Percentiles rank a stretch among this genome's conserved stretches.
phyloP scores from a whole-genome alignment of 1,139 yeast species.

The Yamadazyma buinensis region DNA sequence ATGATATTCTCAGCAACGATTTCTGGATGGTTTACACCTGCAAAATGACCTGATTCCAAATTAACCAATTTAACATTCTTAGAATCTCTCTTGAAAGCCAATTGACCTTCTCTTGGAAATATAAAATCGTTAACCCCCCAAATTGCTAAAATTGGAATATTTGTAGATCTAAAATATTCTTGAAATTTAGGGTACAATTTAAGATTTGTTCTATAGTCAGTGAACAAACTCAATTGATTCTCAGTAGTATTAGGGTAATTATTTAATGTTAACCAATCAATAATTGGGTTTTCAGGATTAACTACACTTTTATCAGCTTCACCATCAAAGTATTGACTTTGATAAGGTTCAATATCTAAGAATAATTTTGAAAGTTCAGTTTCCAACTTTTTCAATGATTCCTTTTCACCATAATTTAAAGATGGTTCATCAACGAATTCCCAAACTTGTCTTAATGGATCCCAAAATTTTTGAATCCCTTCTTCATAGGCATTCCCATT shows the following conservation, averaged over 20 bases:
- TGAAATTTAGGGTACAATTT: conserved; percentile 35
- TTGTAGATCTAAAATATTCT: conserved; percentile 24
- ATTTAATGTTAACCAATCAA: conserved; percentile 25
- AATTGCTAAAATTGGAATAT: conserved; percentile 32
- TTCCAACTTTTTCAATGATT: conserved; percentile 7
- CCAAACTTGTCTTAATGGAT: conserved; percentile 30
- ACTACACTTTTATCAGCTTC: conserved; percentile 18
- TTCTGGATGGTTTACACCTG: conserved; percentile 25
- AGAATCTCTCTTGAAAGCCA: conserved; percentile 30
- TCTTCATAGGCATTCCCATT: conserved; percentile 44
- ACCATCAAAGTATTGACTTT: conserved; percentile 28
- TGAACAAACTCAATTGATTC: conserved; percentile 29
- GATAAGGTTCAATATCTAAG: conserved; percentile 15
- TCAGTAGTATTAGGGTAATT: conserved; percentile 20
- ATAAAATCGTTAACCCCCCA: conserved; percentile 44
- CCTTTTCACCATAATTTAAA: conserved; percentile 9
- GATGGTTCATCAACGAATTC: conserved; percentile 11
- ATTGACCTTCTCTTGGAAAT: conserved; percentile 32
- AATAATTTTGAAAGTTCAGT: conserved; percentile 14
- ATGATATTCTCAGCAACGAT: conserved; percentile 23
- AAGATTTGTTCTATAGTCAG: conserved; percentile 33
- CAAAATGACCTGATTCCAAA: conserved; percentile 38
- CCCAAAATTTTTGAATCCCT: conserved; percentile 37
- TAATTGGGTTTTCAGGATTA: conserved; percentile 27
- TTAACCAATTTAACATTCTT: conserved; percentile 21